Evolutionary conservation across 306 rosid genomes (phyloP).

Genomic region (Dryas alaskensis): DNA sequence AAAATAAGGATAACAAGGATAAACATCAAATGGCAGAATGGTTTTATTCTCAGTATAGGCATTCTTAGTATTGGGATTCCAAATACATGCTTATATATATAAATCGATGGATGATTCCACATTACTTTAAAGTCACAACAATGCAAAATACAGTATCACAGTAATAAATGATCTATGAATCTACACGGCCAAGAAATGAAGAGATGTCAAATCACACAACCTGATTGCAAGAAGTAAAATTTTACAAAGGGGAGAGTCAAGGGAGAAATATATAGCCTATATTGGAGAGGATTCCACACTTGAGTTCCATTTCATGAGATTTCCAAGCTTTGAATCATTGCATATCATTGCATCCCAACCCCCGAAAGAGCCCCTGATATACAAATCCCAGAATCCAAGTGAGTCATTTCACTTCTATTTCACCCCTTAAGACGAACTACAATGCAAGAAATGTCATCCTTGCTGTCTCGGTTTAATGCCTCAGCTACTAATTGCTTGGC

Average conservation of each 20-base stretch:
- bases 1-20: too few relatives aligned
- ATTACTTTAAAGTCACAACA: too few relatives aligned
- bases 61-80: too few relatives aligned
- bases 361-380: conserved; percentile 17
- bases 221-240: conserved; percentile 43
- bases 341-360: background rate
- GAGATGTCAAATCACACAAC: conserved; percentile 35
- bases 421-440: too few relatives aligned
- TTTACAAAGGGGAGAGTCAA: conserved; percentile 25
- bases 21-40: too few relatives aligned
- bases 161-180: conserved; percentile 19
- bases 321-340: conserved; percentile 16
- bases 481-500: too few relatives aligned
- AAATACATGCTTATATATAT: too few relatives aligned
- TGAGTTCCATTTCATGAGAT: conserved; percentile 24
- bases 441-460: too few relatives aligned
- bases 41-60: too few relatives aligned
- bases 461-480: too few relatives aligned
- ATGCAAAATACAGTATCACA: too few relatives aligned
- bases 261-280: conserved; percentile 21
- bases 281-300: conserved; percentile 36
- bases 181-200: conserved; percentile 49
- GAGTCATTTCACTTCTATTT: conserved; percentile 41
- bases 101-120: too few relatives aligned
- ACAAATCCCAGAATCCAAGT: conserved; percentile 29